Evolutionary conservation across 2,329 filamentous ascomycete genomes (phyloP).

Genomic region (Exophiala sp.): DNA sequence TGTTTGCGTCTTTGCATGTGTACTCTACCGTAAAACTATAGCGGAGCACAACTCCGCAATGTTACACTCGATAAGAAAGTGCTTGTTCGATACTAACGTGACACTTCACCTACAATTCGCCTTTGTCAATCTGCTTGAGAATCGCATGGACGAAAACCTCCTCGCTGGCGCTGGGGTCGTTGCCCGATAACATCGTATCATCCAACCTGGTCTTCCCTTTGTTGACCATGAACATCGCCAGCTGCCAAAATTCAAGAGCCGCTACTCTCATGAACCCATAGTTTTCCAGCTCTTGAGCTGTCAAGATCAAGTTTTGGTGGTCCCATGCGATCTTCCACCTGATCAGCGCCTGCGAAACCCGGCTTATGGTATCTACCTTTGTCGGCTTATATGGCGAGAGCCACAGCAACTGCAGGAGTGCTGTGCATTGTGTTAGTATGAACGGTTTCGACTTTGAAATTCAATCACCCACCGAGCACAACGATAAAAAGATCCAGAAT

Average conservation of each 20-base stretch:
- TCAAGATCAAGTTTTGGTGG: conserved; percentile 1
- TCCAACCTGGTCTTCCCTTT: conserved; percentile 5
- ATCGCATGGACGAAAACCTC: no score
- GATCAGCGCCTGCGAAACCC: neutral
- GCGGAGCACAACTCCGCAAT: no score
- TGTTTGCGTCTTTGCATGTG: no score
- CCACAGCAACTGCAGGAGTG: conserved; percentile 3
- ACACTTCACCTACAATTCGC: no score
- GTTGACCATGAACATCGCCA: conserved; percentile 2
- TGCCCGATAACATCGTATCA: no score
- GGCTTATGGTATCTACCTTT: conserved; percentile 2
- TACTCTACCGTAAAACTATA: no score
- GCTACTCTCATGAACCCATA: conserved; percentile 3
- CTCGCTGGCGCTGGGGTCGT: no score
- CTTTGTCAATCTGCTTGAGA: no score
- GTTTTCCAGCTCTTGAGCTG: neutral
- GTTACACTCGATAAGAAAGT: no score
- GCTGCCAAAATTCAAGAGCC: conserved; percentile 7
- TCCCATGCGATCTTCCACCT: conserved; percentile 7
- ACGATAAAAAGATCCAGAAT: conserved; percentile 2
- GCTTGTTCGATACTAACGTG: no score
- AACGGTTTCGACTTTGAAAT: no score
- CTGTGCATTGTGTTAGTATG: neutral
- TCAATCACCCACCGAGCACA: neutral
- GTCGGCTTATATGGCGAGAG: conserved; percentile 7